These are phyloP conservation scores for Vigna unguiculata DNA, from an alignment of 306 rosid genomes.

Conservation along the genomic window DNA sequence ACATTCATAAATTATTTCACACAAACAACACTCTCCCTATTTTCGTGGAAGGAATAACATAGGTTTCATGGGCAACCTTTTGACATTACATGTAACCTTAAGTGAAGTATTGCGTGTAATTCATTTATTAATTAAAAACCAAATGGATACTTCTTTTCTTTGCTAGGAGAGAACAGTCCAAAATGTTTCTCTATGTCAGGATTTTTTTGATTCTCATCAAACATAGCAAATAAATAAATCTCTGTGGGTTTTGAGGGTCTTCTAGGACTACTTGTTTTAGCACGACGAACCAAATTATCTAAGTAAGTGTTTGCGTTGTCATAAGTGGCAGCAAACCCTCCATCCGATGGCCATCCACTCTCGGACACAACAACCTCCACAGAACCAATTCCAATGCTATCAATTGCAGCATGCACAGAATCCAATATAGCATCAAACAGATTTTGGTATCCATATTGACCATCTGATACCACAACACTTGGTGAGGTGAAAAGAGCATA, in stretches of 20 bases:
- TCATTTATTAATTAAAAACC: too few relatives aligned
- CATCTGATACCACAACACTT: conserved; percentile 54
- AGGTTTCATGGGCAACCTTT: too few relatives aligned
- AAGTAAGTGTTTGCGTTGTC: conserved; percentile 60
- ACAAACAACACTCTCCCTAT: too few relatives aligned
- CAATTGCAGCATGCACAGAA: conserved; percentile 58
- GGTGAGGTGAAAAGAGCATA: conserved; percentile 66
- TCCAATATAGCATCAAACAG: conserved; percentile 74
- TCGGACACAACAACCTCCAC: conserved; percentile 69
- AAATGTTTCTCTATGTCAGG: conserved; percentile 51
- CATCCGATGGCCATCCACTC: conserved; percentile 75
- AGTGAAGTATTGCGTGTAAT: too few relatives aligned
- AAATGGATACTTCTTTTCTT: conserved; percentile 54
- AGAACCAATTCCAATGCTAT: conserved; percentile 53
- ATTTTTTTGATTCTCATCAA: conserved; percentile 53
- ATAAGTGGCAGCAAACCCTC: conserved; percentile 47
- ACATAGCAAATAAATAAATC: conserved; percentile 52
- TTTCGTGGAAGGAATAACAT: too few relatives aligned
- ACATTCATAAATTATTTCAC: too few relatives aligned
- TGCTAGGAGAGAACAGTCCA: conserved; percentile 46
- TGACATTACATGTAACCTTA: too few relatives aligned
- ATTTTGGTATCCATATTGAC: conserved; percentile 54
- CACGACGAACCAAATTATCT: conserved; percentile 59
- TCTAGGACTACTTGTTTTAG: conserved; percentile 58
- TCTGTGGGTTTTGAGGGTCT: conserved; percentile 51